Evolutionary conservation across 331 rosid genomes (phyloP).

Genomic region (Telfairia occidentalis): DNA sequence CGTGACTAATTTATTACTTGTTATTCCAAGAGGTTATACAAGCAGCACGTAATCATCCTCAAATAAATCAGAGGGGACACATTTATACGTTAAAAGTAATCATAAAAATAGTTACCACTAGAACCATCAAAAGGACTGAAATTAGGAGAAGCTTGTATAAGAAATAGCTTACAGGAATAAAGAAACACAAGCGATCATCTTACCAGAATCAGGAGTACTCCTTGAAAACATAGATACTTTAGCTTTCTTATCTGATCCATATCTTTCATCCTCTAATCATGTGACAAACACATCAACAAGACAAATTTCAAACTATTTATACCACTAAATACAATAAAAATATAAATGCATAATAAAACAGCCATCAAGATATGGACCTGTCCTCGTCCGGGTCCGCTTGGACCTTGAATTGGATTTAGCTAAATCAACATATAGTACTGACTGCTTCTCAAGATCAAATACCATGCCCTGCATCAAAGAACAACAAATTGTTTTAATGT

Average conservation of each 20-base stretch:
- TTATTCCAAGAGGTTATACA: conserved; percentile 32
- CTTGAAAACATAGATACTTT: conserved; percentile 47
- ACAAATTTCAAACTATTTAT: conserved; percentile 8
- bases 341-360: background rate
- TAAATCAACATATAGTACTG: conserved; percentile 71
- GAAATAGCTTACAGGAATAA: conserved; percentile 6
- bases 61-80: background rate
- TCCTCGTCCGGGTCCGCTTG: conserved; percentile 65
- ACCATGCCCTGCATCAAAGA: conserved; percentile 72
- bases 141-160: background rate
- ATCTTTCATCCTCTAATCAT: conserved; percentile 59
- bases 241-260: conserved; percentile 68
- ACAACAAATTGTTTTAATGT: background rate
- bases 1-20: conserved; percentile 56
- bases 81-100: background rate
- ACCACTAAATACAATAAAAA: background rate
- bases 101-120: background rate
- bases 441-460: conserved; percentile 89
- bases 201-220: conserved; percentile 63
- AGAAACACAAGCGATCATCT: conserved; percentile 19
- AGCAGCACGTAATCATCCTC: conserved; percentile 11
- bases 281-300: conserved; percentile 14
- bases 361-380: conserved; percentile 25
- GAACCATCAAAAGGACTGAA: conserved; percentile 4
- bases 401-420: conserved; percentile 96